These are phyloP conservation scores for Calcarisporium arbuscula DNA, from an alignment of 2,329 filamentous ascomycete species.

Conservation along the genomic window DNA sequence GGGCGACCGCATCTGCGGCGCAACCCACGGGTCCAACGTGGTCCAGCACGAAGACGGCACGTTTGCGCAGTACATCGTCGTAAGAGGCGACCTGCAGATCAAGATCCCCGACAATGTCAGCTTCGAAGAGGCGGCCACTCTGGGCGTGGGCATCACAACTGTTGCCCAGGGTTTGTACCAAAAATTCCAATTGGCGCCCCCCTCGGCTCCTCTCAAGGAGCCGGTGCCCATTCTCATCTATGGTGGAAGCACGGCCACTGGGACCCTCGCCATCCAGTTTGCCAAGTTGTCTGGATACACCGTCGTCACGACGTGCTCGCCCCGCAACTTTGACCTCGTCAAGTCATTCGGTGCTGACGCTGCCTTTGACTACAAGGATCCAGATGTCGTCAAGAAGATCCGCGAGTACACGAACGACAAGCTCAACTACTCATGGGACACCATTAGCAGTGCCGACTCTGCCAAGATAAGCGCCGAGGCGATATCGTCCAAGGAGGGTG, in stretches of 20 bases:
- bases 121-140: slow-evolving; percentile 38
- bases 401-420: slow-evolving; percentile 12
- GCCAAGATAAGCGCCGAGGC: slow-evolving; percentile 24
- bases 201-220: slow-evolving; percentile 29
- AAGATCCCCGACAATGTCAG: slow-evolving; percentile 39
- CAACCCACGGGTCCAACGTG: slow-evolving; percentile 25
- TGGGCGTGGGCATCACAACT: slow-evolving; percentile 34
- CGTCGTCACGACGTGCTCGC: slow-evolving; percentile 33
- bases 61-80: slow-evolving; percentile 32
- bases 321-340: slow-evolving; percentile 28
- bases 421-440: slow-evolving; percentile 6
- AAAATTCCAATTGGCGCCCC: slow-evolving; percentile 37
- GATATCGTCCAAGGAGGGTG: slow-evolving; percentile 20
- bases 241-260: slow-evolving; percentile 47
- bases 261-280: slow-evolving; percentile 43
- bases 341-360: slow-evolving; percentile 36
- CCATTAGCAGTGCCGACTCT: slow-evolving; percentile 3
- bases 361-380: slow-evolving; percentile 38
- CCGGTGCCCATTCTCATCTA: slow-evolving; percentile 36
- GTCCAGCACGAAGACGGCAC: slow-evolving; percentile 33
- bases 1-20: slow-evolving; percentile 41
- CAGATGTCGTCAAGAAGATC: slow-evolving; percentile 17
- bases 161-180: slow-evolving; percentile 38
- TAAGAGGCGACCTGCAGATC: slow-evolving; percentile 33
- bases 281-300: slow-evolving; percentile 33